Evolutionary conservation across 2,329 filamentous ascomycete species (phyloP), one percentile per base, ranked within the genome.

Genomic region (Diaporthe nobilis): DNA sequence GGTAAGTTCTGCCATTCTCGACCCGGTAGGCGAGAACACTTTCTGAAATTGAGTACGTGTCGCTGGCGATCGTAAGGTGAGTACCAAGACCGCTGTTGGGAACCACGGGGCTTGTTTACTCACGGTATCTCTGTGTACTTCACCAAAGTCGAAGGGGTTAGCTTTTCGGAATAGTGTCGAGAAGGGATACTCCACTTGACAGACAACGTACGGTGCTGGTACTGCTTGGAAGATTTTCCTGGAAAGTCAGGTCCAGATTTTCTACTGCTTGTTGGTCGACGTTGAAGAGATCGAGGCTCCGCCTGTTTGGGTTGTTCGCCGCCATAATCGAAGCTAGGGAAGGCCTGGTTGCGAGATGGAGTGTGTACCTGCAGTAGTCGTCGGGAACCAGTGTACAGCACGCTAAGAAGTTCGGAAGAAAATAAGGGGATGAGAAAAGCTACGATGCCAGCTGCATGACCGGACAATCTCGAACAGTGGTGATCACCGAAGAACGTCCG

Each of bases 1-100:
- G 76, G n/a, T 77, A 77, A 5, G 74, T 77, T 47, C 76, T 73
- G 20, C 76, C 76, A 49, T 77, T 77, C 22, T 77, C 76, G 25
- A 72, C 67, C 22, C 76, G 76, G 37, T 76, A 77, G 44, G 68
- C 47, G 22, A 75, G 73, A 20, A 77, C 73, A 28, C 75, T 77
- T 25, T 75, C 73, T 67, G 73, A 63, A 9, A 77, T 55, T 22
- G 73, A 63, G 37, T 75, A 63, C 17, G 75, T 75, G n/a, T 75
- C 73, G 39, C 75, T 76, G 44, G 22, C 34, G 7, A 47, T 9
- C 22, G 20, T 2, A 13, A 8, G 10, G 47, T 75, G 37, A 76
- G 39, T 37, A 73, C 9, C 20, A 31, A 2, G 10, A 37, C 8
- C 13, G 13, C 22, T 25, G 15, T 15, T 28, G 7, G 31, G 28